Conservation (phyloP, 2,329 filamentous ascomycete genomes). For the Paecilomyces dactylethromorphus region DNA sequence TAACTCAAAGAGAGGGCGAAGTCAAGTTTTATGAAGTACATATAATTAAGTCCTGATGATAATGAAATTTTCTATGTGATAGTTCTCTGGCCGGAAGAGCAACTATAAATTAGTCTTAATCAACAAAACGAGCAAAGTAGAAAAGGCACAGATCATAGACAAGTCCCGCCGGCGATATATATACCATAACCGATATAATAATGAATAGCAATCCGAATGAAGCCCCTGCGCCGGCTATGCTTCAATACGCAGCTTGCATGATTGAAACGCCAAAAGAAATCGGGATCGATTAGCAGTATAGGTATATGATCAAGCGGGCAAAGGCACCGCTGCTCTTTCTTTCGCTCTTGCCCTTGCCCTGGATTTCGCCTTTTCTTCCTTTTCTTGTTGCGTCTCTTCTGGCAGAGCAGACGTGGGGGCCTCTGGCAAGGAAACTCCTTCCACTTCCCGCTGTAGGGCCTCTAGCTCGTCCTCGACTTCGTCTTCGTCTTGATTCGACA, state of each 20-base stretch:
- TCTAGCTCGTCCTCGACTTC: slow-evolving; percentile 95
- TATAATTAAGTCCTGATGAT: background rate
- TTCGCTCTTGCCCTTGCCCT: slow-evolving; percentile 24
- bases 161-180: background rate
- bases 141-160: background rate
- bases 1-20: background rate
- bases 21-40: background rate
- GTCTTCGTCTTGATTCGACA: slow-evolving; percentile 93
- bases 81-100: background rate
- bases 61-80: background rate
- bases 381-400: slow-evolving; percentile 20
- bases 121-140: background rate
- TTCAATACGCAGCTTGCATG: background rate
- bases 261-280: background rate
- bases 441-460: slow-evolving; percentile 63
- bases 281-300: background rate
- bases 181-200: slow-evolving; percentile 9
- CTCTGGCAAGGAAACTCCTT: slow-evolving; percentile 30
- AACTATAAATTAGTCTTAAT: slow-evolving; percentile 7
- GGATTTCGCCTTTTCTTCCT: slow-evolving; percentile 22
- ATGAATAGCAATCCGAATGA: background rate
- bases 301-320: slow-evolving; percentile 14
- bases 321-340: slow-evolving; percentile 17
- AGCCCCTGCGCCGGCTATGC: slow-evolving; percentile 6
- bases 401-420: slow-evolving; percentile 28